Base-by-base conservation (phyloP, 2,329 filamentous ascomycete species). In the Rutstroemia sydowiana region DNA sequence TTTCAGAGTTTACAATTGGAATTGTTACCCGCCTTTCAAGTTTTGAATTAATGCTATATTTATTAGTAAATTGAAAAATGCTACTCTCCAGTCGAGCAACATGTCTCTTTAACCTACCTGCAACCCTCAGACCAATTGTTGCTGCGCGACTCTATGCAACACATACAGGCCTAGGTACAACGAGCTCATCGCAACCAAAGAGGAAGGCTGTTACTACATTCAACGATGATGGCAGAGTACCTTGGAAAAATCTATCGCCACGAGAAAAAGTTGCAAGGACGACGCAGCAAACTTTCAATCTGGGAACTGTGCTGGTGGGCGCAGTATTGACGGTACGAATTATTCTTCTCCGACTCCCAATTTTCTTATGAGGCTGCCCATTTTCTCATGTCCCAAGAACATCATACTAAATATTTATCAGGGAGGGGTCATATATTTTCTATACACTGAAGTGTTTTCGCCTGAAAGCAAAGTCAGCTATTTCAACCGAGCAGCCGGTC, bases 231-330 rank as follows among this genome's bases (percentile, higher is more conserved):
- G 92, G 92, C 7, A 77, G 78, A 57, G 82, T 95, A 1, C 81
- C 82, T 3, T 97, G 92, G 92, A 77, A 74, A 3, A 76, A 93
- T 50, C 77, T 97, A 2, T 89, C 84, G 1, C 73, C 71, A 0
- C 73, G 73, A 44, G 92, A 96, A 67, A 96, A 95, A 69, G 82
- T 84, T 2, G 86, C 85, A 21, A 80, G 92, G 36, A 87, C 89
- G 8, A 92, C 88, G 0, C 91, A 96, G 69, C 92, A 96, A 69
- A 87, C 85, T 14, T 85, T 95, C 73, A 96, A 97, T 69, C 82
- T 95, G 59, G 77, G 85, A 59, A 70, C 96, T 56, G 81, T 96
- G 8, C 60, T 89, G 1, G 74, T 84, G 7, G 92, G 92, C 23
- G 70, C 91, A 10, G 77, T 82, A 31, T 73, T 92, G 61, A 95